Percentiles rank a stretch among this genome's conserved stretches.
Conservation (phyloP, 495 filamentous ascomycete genomes). For the Immersiella caudata region DNA sequence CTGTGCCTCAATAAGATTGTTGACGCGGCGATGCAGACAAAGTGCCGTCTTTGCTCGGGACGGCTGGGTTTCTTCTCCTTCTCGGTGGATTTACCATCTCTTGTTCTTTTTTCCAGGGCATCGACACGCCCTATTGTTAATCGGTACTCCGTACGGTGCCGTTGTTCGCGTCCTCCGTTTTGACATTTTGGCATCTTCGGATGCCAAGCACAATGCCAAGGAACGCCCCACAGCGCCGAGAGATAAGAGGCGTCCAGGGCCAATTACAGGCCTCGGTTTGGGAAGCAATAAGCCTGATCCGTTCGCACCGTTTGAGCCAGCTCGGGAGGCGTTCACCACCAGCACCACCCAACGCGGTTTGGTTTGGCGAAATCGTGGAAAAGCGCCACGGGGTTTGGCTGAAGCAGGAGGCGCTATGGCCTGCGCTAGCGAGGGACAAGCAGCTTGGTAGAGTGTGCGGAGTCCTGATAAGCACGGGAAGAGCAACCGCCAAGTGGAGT, state of each 20-base stretch:
- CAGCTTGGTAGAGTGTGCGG: background rate
- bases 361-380: constrained; percentile 14
- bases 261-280: background rate
- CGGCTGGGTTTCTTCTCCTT: background rate
- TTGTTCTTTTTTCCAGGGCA: background rate
- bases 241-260: constrained; percentile 14
- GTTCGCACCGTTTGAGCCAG: constrained; percentile 8
- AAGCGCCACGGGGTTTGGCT: constrained; percentile 11
- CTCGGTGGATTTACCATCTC: background rate
- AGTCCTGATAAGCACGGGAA: constrained; percentile 19
- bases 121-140: background rate
- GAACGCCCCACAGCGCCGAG: constrained; percentile 10
- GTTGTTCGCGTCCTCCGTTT: background rate
- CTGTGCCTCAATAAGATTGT: background rate
- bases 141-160: too few relatives aligned
- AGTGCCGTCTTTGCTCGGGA: background rate
- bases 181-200: background rate
- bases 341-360: constrained; percentile 1
- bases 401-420: constrained; percentile 14
- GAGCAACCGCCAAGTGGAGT: background rate
- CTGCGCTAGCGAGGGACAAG: constrained; percentile 18
- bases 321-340: background rate
- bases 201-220: constrained; percentile 16
- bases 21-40: background rate
- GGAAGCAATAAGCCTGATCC: background rate